Base-by-base conservation (phyloP, 2,329 filamentous ascomycete genomes). In the Akanthomyces dipterigenus region DNA sequence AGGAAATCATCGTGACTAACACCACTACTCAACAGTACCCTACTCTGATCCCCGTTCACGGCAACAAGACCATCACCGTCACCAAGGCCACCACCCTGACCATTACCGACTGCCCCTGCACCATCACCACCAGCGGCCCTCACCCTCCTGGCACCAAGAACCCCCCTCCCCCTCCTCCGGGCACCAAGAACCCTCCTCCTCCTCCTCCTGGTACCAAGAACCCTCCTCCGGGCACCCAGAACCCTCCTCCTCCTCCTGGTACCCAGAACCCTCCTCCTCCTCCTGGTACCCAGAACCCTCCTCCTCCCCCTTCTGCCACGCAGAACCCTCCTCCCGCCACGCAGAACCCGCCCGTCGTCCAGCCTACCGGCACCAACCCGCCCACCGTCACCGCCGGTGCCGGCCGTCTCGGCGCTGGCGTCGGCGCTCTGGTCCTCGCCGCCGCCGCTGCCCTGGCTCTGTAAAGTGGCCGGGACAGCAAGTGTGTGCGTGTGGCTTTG, bases 51-150 rank as follows among this genome's bases (percentile, higher is more conserved):
- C 72, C 75, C 62, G 67, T 74, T 36, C 38, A 38, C 31, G 72
- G 73, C 67, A 71, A 73, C 61, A 75, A 75, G 63, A 80, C 78
- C 55, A 78, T 77, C 68, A 80, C 76, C 31, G 77, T 73, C 63
- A 77, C 74, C 22, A 64, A 70, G 64, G 70, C 72, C 31, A 77
- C 75, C 38, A 77, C 74, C 46, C 57, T 81, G 61, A 80, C 78
- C 64, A 70, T 81, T 65, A 78, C 75, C 58, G 77, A 80, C 72
- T 81, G 78, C 66, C 78, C 78, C 59, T 80, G 78, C 68, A 78
- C 76, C 40, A 64, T 79, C 56, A 76, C 72, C 57, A 68, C 74
- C 62, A 67, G 38, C 51, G 20, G 71, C 69, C 36, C 67, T 62
- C 50, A 65, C 26, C 45, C 20, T n/a, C 58, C 58, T 36, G 48